These are phyloP conservation scores for Yarrowia sp. DNA, from an alignment of 805 yeast genomes.

Conservation along the genomic window DNA sequence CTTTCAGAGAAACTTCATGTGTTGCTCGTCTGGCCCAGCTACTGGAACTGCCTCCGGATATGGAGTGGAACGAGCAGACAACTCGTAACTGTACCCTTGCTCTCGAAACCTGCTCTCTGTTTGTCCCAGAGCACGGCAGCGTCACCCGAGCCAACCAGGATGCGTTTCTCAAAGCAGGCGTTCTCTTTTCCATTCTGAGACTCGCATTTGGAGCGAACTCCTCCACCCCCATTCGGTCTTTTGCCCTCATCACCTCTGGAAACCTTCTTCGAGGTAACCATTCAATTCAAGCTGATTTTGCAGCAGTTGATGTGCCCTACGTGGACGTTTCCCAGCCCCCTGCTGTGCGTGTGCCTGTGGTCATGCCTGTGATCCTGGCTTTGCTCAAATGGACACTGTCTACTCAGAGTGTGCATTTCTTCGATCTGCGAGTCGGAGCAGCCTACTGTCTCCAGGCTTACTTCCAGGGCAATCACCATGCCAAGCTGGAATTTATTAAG, in stretches of 20 bases:
- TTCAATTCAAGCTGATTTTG: constrained; percentile 64
- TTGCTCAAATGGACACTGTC: constrained; percentile 78
- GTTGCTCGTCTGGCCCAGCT: constrained; percentile 60
- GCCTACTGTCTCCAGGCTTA: constrained; percentile 63
- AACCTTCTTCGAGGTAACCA: constrained; percentile 67
- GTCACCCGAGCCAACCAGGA: constrained; percentile 59
- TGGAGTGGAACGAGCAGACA: constrained; percentile 77
- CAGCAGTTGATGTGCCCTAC: constrained; percentile 87
- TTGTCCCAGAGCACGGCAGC: constrained; percentile 71
- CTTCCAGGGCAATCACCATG: constrained; percentile 58
- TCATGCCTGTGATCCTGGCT: constrained; percentile 69
- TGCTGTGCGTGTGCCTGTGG: constrained; percentile 35
- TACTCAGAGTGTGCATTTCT: constrained; percentile 77
- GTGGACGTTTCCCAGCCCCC: constrained; percentile 66
- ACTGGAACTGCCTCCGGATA: constrained; percentile 56
- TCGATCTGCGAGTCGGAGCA: constrained; percentile 77
- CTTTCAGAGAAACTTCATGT: constrained; percentile 82
- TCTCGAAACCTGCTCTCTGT: constrained; percentile 67
- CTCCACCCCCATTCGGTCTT: constrained; percentile 62
- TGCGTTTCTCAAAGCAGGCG: constrained; percentile 55
- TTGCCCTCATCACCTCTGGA: constrained; percentile 71
- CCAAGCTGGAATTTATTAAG: constrained; percentile 58
- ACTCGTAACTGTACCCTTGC: constrained; percentile 61
- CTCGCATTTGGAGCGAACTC: constrained; percentile 63
- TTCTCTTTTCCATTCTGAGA: constrained; percentile 62